Percentiles rank a stretch among this genome's conserved stretches.
Evolutionary conservation across 768 basidiomycete genomes (phyloP).

Genomic region (Auriscalpium microsporum): DNA sequence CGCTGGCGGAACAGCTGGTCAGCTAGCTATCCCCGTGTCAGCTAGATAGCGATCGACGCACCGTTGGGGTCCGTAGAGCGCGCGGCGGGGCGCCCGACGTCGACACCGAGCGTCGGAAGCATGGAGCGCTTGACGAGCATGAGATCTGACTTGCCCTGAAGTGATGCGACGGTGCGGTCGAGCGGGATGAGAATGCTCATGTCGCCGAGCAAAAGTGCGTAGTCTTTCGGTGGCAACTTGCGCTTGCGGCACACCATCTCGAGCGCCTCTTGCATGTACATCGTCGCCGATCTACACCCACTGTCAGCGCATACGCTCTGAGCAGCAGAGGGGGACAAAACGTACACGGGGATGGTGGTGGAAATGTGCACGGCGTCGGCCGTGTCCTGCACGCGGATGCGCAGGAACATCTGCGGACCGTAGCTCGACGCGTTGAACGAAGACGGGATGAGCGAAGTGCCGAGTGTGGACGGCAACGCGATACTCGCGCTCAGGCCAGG

Average conservation of each 20-base stretch:
- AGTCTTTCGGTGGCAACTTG: slow-evolving; percentile 68
- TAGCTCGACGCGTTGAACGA: slow-evolving; percentile 64
- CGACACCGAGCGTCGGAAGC: slow-evolving; percentile 63
- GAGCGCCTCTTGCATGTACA: slow-evolving; percentile 95
- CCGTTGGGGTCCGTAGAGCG: slow-evolving; percentile 90
- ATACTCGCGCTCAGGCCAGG: slow-evolving; percentile 13
- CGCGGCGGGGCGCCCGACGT: slow-evolving; percentile 54
- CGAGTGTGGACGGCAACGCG: slow-evolving; percentile 18
- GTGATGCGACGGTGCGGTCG: slow-evolving; percentile 92
- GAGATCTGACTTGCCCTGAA: slow-evolving; percentile 81
- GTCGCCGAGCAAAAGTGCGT: slow-evolving; percentile 63
- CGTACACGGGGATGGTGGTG: slow-evolving; percentile 84
- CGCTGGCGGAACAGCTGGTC: slow-evolving; percentile 34
- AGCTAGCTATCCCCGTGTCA: background rate
- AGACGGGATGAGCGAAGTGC: slow-evolving; percentile 41
- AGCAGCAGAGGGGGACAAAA: background rate
- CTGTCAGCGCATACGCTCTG: background rate
- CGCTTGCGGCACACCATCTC: slow-evolving; percentile 73
- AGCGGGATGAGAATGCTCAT: slow-evolving; percentile 77
- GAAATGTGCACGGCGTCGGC: slow-evolving; percentile 79
- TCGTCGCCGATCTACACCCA: slow-evolving; percentile 61
- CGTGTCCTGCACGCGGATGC: slow-evolving; percentile 72
- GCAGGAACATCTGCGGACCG: slow-evolving; percentile 77
- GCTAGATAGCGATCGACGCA: slow-evolving; percentile 23
- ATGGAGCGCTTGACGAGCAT: slow-evolving; percentile 72